A percentile compares a stretch with the other conserved stretches of the same genome.
phyloP scores from a whole-genome alignment of 805 yeast species.

The Metschnikowia hibisci region DNA sequence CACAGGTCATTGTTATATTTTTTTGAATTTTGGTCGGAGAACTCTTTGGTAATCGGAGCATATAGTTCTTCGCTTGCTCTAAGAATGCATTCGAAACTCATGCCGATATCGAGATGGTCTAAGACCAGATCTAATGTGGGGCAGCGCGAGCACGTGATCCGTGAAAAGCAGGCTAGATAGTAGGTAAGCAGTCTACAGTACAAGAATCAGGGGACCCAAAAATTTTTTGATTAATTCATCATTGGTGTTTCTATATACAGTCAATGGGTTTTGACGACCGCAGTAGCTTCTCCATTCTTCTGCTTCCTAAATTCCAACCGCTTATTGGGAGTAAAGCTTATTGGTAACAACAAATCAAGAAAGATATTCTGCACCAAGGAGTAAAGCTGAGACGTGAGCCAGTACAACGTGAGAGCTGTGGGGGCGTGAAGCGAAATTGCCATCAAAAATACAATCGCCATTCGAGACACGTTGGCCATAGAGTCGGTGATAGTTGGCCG shows the following conservation, averaged over 20 bases:
- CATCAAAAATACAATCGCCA: conserved; percentile 76
- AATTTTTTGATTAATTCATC: too few species aligned
- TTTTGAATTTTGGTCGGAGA: conserved; percentile 25
- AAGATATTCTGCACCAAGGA: conserved; percentile 73
- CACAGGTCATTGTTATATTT: conserved; percentile 23
- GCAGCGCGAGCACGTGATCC: neutral
- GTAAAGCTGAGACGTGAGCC: conserved; percentile 81
- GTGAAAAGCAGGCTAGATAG: neutral
- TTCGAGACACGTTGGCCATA: conserved; percentile 64
- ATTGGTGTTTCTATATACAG: neutral
- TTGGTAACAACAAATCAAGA: conserved; percentile 63
- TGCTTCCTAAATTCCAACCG: conserved; percentile 24
- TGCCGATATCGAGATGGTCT: neutral
- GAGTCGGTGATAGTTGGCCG: conserved; percentile 62
- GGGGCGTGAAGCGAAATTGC: conserved; percentile 86
- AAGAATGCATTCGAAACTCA: neutral
- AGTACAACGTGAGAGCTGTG: conserved; percentile 73
- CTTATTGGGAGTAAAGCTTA: conserved; percentile 45
- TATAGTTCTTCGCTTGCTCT: conserved; percentile 21
- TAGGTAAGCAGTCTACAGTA: too few species aligned
- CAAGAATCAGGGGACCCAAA: too few species aligned
- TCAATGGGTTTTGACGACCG: conserved; percentile 8
- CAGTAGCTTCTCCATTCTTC: conserved; percentile 11
- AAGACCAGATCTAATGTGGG: neutral
- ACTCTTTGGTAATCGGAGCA: conserved; percentile 22